Percentiles rank a stretch among this genome's conserved stretches.
phyloP scores from a whole-genome alignment of 2,329 filamentous ascomycete species.

The Dryadomyces quercivorus region DNA sequence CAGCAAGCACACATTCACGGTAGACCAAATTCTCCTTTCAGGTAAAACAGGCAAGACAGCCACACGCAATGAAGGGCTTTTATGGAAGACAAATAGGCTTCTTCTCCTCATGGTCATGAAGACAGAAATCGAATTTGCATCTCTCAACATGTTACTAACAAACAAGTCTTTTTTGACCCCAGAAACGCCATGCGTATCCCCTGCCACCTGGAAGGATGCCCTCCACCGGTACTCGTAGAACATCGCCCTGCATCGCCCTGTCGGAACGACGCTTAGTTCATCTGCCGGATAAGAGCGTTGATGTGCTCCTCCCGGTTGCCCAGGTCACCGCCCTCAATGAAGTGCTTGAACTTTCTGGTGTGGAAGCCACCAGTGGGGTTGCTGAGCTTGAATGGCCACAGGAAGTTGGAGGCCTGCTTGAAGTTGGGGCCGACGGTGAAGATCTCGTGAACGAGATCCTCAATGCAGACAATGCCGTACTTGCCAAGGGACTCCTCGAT shows the following conservation, averaged over 20 bases:
- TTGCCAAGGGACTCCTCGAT: constrained; percentile 95
- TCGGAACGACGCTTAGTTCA: constrained; percentile 61
- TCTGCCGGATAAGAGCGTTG: constrained; percentile 90
- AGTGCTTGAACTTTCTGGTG: constrained; percentile 96
- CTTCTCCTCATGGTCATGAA: not conserved
- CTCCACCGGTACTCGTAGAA: constrained; percentile 15
- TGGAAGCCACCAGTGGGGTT: constrained; percentile 97
- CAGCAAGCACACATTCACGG: not conserved
- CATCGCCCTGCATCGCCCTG: constrained; percentile 5
- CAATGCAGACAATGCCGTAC: constrained; percentile 98
- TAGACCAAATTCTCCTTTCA: not conserved
- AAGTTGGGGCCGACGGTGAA: constrained; percentile 98
- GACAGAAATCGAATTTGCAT: constrained; percentile 1
- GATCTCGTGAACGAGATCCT: constrained; percentile 99
- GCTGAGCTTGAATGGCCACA: constrained; percentile 99
- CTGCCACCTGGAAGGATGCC: constrained; percentile 2
- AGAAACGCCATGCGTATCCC: constrained; percentile 1
- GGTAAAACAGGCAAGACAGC: not conserved
- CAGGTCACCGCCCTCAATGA: constrained; percentile 94
- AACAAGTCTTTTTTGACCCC: not conserved
- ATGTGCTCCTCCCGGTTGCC: constrained; percentile 99
- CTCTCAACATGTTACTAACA: not conserved
- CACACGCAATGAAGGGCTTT: not conserved
- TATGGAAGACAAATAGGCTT: not conserved
- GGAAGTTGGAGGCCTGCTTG: constrained; percentile 98